These are phyloP conservation scores for Fusarium sp. DNA, from an alignment of 2,329 filamentous ascomycete species.

Conservation along the genomic window DNA sequence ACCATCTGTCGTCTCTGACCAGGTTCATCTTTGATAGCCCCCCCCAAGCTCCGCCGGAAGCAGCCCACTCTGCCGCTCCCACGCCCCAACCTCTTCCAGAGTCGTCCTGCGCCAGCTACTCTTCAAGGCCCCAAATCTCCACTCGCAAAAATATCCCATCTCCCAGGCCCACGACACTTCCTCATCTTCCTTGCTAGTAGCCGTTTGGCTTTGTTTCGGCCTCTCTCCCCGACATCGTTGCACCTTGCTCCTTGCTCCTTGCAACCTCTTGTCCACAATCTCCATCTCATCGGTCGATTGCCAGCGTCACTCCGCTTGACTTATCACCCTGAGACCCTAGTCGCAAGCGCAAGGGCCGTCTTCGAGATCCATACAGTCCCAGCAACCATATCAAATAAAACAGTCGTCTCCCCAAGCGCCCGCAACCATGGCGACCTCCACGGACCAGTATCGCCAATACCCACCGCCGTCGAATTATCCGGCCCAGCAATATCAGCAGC, in stretches of 20 bases:
- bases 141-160: slow-evolving; percentile 44
- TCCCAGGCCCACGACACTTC: slow-evolving; percentile 36
- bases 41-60: slow-evolving; percentile 41
- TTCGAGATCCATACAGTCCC: slow-evolving; percentile 34
- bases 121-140: slow-evolving; percentile 40
- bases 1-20: slow-evolving; percentile 23
- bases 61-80: slow-evolving; percentile 38
- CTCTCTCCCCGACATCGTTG: slow-evolving; percentile 28
- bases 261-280: slow-evolving; percentile 30
- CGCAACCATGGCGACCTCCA: slow-evolving; percentile 52
- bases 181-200: slow-evolving; percentile 45
- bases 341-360: slow-evolving; percentile 36
- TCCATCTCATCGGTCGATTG: slow-evolving; percentile 44
- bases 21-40: slow-evolving; percentile 32
- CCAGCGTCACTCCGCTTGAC: slow-evolving; percentile 36
- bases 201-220: slow-evolving; percentile 41
- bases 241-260: slow-evolving; percentile 39
- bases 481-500: slow-evolving; percentile 40
- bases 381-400: slow-evolving; percentile 48
- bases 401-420: slow-evolving; percentile 44
- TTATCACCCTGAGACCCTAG: slow-evolving; percentile 43
- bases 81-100: slow-evolving; percentile 43
- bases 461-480: slow-evolving; percentile 42
- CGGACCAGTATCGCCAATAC: slow-evolving; percentile 48
- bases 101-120: slow-evolving; percentile 30